These are phyloP conservation scores for Turritis glabra DNA, from an alignment of 345 rosid species.

Conservation along the genomic window DNA sequence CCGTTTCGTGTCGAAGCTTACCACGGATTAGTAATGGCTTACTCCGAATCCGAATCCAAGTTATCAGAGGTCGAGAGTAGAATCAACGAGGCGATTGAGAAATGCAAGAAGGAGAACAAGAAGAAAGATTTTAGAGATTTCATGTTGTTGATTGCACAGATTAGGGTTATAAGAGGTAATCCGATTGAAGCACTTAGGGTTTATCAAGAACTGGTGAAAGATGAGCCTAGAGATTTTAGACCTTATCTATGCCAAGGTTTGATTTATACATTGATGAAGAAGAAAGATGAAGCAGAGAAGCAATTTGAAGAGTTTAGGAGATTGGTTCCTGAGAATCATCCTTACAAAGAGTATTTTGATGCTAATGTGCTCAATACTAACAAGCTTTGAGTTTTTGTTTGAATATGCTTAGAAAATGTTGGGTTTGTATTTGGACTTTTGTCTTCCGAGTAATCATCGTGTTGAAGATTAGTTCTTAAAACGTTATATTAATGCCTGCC, in stretches of 20 bases:
- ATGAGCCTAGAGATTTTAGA: slow-evolving; percentile 88
- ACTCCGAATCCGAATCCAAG: slow-evolving; percentile 50
- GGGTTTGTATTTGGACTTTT: not conserved
- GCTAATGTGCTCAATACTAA: slow-evolving; percentile 62
- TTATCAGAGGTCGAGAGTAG: slow-evolving; percentile 54
- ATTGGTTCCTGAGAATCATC: slow-evolving; percentile 87
- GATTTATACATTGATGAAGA: slow-evolving; percentile 72
- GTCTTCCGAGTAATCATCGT: not conserved
- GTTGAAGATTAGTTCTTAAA: no score
- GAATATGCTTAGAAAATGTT: slow-evolving; percentile 2
- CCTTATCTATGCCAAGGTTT: slow-evolving; percentile 89
- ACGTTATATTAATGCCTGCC: no score
- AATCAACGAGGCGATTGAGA: slow-evolving; percentile 65
- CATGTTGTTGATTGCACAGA: slow-evolving; percentile 74
- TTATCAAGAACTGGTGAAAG: slow-evolving; percentile 72
- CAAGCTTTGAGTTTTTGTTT: slow-evolving; percentile 1
- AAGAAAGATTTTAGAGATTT: slow-evolving; percentile 64
- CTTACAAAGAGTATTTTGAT: slow-evolving; percentile 73
- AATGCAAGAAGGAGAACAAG: slow-evolving; percentile 67
- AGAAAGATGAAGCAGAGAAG: slow-evolving; percentile 80
- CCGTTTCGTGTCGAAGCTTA: slow-evolving; percentile 83
- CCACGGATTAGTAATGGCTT: slow-evolving; percentile 76
- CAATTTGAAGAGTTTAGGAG: slow-evolving; percentile 70
- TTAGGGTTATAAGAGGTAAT: slow-evolving; percentile 64
- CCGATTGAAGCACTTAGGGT: slow-evolving; percentile 70